phyloP scores from a whole-genome alignment of 345 rosid species.

The Aquilaria sinensis region DNA sequence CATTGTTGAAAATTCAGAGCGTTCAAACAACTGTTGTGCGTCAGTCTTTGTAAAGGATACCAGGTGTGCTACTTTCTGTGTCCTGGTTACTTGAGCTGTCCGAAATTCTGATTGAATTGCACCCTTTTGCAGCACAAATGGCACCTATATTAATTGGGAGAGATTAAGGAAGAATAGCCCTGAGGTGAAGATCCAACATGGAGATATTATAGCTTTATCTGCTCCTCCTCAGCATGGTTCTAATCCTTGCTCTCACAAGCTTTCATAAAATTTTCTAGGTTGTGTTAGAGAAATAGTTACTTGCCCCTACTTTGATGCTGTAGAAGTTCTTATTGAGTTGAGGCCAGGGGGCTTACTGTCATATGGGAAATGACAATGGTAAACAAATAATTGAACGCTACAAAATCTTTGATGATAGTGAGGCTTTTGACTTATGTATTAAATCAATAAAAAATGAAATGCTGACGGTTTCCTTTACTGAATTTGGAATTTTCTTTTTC shows the following conservation, averaged over 20 bases:
- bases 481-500: not conserved
- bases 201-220: slow-evolving; percentile 82
- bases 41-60: slow-evolving; percentile 72
- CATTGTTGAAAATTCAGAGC: slow-evolving; percentile 20
- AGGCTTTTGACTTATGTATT: too few species aligned
- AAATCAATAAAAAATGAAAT: too few species aligned
- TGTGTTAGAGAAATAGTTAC: too few species aligned
- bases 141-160: slow-evolving; percentile 82
- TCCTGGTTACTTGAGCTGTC: not conserved
- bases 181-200: slow-evolving; percentile 60
- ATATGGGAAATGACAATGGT: too few species aligned
- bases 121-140: slow-evolving; percentile 58
- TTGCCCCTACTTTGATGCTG: too few species aligned
- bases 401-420: too few species aligned
- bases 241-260: not conserved
- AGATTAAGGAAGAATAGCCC: slow-evolving; percentile 59
- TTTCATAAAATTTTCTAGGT: too few species aligned
- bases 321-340: too few species aligned
- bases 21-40: slow-evolving; percentile 16
- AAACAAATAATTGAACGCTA: too few species aligned
- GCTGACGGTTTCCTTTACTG: not conserved
- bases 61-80: slow-evolving; percentile 34
- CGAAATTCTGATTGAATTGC: not conserved
- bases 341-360: too few species aligned
- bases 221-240: slow-evolving; percentile 83